Percentiles rank a stretch among this genome's conserved stretches.
Conservation (phyloP, 2,329 filamentous ascomycete genomes). For the Monosporascus sp. region DNA sequence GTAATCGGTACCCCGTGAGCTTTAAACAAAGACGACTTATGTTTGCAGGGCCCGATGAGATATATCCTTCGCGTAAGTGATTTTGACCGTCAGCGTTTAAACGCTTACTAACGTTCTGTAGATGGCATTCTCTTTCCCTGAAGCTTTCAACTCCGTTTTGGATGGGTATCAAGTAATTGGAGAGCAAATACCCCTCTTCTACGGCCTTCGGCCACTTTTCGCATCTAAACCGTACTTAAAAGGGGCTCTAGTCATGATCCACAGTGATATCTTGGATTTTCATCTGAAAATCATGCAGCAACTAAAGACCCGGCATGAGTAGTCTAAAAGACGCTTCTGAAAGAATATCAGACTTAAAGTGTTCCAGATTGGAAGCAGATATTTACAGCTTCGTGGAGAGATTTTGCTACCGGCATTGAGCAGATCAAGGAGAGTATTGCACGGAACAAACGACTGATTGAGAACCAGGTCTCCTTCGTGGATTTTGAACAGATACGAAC, state of each 20-base stretch:
- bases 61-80: slow-evolving; percentile 26
- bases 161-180: slow-evolving; percentile 34
- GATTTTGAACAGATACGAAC: slow-evolving; percentile 21
- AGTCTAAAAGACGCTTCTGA: background rate
- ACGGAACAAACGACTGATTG: slow-evolving; percentile 23
- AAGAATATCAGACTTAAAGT: background rate
- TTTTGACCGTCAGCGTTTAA: background rate
- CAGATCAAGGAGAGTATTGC: slow-evolving; percentile 24
- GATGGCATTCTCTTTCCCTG: slow-evolving; percentile 25
- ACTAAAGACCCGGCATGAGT: slow-evolving; percentile 19
- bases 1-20: background rate
- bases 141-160: slow-evolving; percentile 30
- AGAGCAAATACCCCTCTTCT: slow-evolving; percentile 31
- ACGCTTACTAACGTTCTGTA: slow-evolving; percentile 2
- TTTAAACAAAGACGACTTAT: background rate
- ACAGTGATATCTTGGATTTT: slow-evolving; percentile 33
- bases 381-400: slow-evolving; percentile 28
- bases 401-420: slow-evolving; percentile 22
- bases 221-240: slow-evolving; percentile 23
- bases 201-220: slow-evolving; percentile 27
- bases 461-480: slow-evolving; percentile 21
- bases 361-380: slow-evolving; percentile 24
- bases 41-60: slow-evolving; percentile 29
- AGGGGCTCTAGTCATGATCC: slow-evolving; percentile 28
- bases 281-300: slow-evolving; percentile 27